Conservation (phyloP, 2,329 filamentous ascomycete species). For the Acarospora socialis region DNA sequence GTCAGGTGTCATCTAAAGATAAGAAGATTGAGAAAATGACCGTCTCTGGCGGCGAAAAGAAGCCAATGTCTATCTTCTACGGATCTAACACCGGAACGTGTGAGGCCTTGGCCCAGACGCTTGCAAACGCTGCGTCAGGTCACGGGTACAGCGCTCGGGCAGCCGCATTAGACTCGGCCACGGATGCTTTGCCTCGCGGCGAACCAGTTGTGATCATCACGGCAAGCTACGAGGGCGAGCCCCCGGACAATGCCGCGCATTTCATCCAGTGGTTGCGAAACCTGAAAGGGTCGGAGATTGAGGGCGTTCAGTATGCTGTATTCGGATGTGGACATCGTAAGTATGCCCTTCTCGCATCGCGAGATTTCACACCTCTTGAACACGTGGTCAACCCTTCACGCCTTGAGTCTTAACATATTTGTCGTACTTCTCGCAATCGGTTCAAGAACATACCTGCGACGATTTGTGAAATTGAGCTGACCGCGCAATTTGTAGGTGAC, state of each 20-base stretch:
- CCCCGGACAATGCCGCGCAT: constrained; percentile 55
- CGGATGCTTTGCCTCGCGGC: constrained; percentile 43
- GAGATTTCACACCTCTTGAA: constrained; percentile 9
- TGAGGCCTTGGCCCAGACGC: constrained; percentile 49
- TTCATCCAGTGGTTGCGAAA: constrained; percentile 54
- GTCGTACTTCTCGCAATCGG: no score
- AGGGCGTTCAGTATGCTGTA: constrained; percentile 48
- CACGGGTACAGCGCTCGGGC: constrained; percentile 47
- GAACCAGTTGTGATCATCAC: constrained; percentile 53
- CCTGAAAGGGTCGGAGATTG: constrained; percentile 36
- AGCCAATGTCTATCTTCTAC: constrained; percentile 52
- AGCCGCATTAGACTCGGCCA: constrained; percentile 46
- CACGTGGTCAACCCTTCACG: constrained; percentile 19
- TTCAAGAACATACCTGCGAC: no score
- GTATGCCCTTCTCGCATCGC: constrained; percentile 10
- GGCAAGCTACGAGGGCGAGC: constrained; percentile 60
- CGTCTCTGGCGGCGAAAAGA: constrained; percentile 17
- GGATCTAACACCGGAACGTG: constrained; percentile 65
- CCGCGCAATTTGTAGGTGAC: no score
- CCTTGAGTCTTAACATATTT: no score
- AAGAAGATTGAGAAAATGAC: constrained; percentile 7
- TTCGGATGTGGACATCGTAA: constrained; percentile 51
- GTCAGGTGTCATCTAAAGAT: background rate
- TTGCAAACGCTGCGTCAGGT: constrained; percentile 43
- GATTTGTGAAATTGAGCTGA: no score